Conservation (phyloP, 164 flowering plant genomes). For the Litsea cubeba region DNA sequence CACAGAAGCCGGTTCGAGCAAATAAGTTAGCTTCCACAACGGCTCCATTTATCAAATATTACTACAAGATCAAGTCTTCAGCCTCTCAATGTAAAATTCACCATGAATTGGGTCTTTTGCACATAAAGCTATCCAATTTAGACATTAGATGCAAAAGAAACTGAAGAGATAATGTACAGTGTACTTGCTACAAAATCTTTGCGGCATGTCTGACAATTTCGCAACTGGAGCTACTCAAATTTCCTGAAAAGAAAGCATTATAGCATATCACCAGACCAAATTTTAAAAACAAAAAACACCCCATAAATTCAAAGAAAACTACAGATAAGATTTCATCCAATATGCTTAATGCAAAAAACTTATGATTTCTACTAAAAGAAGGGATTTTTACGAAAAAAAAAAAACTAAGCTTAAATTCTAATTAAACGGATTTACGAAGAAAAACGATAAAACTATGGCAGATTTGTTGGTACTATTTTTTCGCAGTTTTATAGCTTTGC, state of each 20-base stretch:
- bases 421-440: no score
- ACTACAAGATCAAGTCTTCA: neutral
- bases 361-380: no score
- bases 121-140: neutral
- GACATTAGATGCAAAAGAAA: neutral
- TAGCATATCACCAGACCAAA: neutral
- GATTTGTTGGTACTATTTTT: no score
- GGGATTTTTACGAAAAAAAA: no score
- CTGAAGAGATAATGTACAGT: neutral
- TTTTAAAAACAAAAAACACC: no score
- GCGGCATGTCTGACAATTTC: neutral
- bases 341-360: no score
- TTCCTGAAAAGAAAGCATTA: neutral
- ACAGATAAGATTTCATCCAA: neutral
- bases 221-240: neutral
- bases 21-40: slow-evolving; percentile 62
- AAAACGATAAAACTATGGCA: no score
- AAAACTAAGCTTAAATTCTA: no score
- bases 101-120: neutral
- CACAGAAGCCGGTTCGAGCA: slow-evolving; percentile 82
- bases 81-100: neutral
- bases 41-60: slow-evolving; percentile 51
- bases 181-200: neutral
- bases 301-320: neutral
- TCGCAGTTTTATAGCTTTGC: no score